Evolutionary conservation across 495 filamentous ascomycete genomes (phyloP).

Genomic region (Thermothielavioides terrestris): DNA sequence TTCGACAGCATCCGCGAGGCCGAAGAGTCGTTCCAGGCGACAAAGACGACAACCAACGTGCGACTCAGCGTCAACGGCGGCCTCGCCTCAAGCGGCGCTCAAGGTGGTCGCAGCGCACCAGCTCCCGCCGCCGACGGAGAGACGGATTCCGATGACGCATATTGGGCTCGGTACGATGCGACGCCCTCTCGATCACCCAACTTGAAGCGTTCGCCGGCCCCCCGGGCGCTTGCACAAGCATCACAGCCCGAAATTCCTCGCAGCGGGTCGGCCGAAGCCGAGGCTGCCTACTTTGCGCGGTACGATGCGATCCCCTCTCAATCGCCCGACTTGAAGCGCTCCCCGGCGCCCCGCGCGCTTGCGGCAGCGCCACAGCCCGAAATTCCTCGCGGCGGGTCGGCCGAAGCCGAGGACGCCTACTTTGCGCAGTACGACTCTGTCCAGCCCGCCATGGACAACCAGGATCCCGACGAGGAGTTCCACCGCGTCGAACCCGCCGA

Average conservation of each 20-base stretch:
- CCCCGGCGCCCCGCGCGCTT: conserved; percentile 44
- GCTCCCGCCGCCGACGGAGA: conserved; percentile 39
- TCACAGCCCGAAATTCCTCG: conserved; percentile 12
- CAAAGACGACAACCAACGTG: conserved; percentile 15
- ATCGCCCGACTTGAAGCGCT: conserved; percentile 60
- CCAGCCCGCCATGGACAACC: conserved; percentile 82
- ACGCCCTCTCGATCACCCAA: conserved; percentile 72
- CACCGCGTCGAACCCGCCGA: conserved; percentile 53
- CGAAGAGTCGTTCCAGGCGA: conserved; percentile 33
- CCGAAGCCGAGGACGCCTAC: conserved; percentile 71
- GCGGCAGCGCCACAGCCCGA: background rate
- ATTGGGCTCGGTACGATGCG: conserved; percentile 91
- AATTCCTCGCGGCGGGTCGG: conserved; percentile 27
- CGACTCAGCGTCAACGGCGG: background rate
- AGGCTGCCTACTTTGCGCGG: conserved; percentile 75
- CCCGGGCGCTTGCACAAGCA: conserved; percentile 21
- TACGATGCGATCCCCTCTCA: conserved; percentile 75
- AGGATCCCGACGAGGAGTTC: conserved; percentile 63
- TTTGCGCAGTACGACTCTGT: conserved; percentile 82
- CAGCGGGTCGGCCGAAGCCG: conserved; percentile 50
- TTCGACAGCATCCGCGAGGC: conserved; percentile 33
- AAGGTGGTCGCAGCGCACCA: conserved; percentile 15
- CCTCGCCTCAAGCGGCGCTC: background rate
- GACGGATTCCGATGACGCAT: conserved; percentile 81
- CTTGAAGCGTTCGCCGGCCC: conserved; percentile 51